Conservation (phyloP, 257 asterid species). For the Rubia yunnanensis region DNA sequence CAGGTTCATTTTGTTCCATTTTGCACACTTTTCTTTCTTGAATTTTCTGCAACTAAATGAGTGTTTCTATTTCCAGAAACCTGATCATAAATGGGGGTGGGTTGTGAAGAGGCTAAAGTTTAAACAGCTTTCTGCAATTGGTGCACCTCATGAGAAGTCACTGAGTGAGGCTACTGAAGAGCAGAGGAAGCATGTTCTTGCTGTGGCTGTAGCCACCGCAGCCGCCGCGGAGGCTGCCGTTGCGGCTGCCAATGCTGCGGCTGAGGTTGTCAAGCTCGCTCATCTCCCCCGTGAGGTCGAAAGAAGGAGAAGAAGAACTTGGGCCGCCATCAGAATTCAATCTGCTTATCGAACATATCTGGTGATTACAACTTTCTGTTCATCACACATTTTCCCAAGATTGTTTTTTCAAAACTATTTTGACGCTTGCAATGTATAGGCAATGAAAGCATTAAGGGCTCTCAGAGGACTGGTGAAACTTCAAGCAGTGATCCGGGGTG, state of each 20-base stretch:
- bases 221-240: conserved; percentile 91
- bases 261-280: conserved; percentile 73
- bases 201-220: conserved; percentile 71
- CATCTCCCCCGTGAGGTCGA: conserved; percentile 24
- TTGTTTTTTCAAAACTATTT: neutral
- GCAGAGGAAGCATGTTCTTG: conserved; percentile 61
- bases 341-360: conserved; percentile 62
- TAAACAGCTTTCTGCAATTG: conserved; percentile 44
- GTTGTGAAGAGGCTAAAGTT: conserved; percentile 36
- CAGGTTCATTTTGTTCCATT: conserved; percentile 31
- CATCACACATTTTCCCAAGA: neutral
- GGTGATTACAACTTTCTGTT: conserved; percentile 26
- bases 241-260: conserved; percentile 90
- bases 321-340: conserved; percentile 57
- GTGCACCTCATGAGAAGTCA: conserved; percentile 35
- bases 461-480: conserved; percentile 69
- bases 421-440: conserved; percentile 33
- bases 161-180: conserved; percentile 51
- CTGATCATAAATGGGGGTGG: conserved; percentile 50
- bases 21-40: neutral
- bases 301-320: conserved; percentile 15
- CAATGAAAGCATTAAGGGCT: conserved; percentile 70
- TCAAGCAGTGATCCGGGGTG: conserved; percentile 81
- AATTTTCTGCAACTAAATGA: neutral
- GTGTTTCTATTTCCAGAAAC: conserved; percentile 28